Base-by-base conservation (phyloP, 2,329 filamentous ascomycete species). In the Alternaria sp. region DNA sequence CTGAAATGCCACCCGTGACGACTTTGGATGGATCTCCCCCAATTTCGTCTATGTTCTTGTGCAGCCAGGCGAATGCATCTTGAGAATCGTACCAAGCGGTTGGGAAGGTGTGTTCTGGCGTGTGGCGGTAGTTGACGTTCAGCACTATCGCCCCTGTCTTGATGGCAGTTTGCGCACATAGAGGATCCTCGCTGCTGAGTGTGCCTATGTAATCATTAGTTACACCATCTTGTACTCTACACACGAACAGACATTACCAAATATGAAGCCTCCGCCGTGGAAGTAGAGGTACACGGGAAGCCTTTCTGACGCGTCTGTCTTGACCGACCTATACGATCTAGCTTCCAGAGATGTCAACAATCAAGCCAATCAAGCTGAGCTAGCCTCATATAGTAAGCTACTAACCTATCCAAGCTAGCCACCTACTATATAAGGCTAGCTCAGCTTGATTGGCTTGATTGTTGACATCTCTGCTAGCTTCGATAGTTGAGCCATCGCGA, bases 61-160 rank as follows among this genome's bases (percentile, higher is more conserved):
- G 82, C 0, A 86, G 69, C 87, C 86, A 89, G 18, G 80, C 75
- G 32, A 87, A 84, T 0, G 82, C 81, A 46, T 88, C 87, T 58
- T 86, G 81, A 0, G 79, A 72, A 47, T 89, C 87, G 43, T 84
- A 61, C 82, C 82, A 87, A 0, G 82, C 80, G 0, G 80, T 83
- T 0, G 87, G 87, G 57, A 84, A 88, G 0, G 59, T 65, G 62
- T 81, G 75, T 52, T 88, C 83, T 0, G 86, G 86, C 0, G 86
- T 86, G 65, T 88, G 86, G 0, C 87, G 82, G 68, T 88, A 88
- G 63, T 87, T 86, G 12, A 88, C 76, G 42, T 86, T 85, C 1
- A 88, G 65, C 0, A 88, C 85, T 0, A 84, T 73, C 2, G 83
- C 77, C 1, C 75, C 71, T 0, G 78, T 70, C 5, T 77, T 76